A percentile compares a stretch with the other conserved stretches of the same genome.
phyloP scores from a whole-genome alignment of 1,284 basidiomycete genomes.

The Rhodotorula mucilaginosa region DNA sequence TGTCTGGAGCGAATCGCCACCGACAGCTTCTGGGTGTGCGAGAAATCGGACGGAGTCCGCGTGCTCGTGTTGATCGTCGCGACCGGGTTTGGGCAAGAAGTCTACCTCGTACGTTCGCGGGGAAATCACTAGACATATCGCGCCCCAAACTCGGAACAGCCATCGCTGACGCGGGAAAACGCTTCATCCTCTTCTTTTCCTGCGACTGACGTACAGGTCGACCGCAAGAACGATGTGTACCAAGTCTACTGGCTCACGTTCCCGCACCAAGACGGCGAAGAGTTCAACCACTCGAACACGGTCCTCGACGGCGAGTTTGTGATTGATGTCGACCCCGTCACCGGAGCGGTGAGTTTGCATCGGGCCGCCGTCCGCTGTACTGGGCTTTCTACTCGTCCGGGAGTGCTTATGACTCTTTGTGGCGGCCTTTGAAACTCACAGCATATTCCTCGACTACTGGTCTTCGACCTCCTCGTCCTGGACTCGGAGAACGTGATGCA shows the following conservation, averaged over 20 bases:
- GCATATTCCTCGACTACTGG: slow-evolving; percentile 77
- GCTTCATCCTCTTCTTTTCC: too few relatives aligned
- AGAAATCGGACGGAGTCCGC: slow-evolving; percentile 97
- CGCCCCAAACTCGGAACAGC: too few relatives aligned
- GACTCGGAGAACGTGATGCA: slow-evolving; percentile 83
- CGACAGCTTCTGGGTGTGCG: slow-evolving; percentile 97
- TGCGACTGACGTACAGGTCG: slow-evolving; percentile 63
- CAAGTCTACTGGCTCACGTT: slow-evolving; percentile 74
- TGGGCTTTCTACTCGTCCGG: too few relatives aligned
- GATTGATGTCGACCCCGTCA: slow-evolving; percentile 76
- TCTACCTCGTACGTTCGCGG: slow-evolving; percentile 67
- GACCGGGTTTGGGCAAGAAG: slow-evolving; percentile 59
- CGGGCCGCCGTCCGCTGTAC: background rate
- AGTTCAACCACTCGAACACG: slow-evolving; percentile 64
- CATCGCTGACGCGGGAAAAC: too few relatives aligned
- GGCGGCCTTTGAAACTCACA: slow-evolving; percentile 46
- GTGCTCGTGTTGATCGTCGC: slow-evolving; percentile 78
- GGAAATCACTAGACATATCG: background rate
- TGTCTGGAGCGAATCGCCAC: background rate
- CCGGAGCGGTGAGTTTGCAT: slow-evolving; percentile 58
- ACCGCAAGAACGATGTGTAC: slow-evolving; percentile 88
- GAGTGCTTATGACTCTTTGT: background rate
- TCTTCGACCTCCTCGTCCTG: slow-evolving; percentile 90
- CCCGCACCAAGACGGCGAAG: slow-evolving; percentile 73
- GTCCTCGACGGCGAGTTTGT: slow-evolving; percentile 94